Evolutionary conservation across 1,284 basidiomycete genomes (phyloP).

Genomic region (Tilletiaria anomala): DNA sequence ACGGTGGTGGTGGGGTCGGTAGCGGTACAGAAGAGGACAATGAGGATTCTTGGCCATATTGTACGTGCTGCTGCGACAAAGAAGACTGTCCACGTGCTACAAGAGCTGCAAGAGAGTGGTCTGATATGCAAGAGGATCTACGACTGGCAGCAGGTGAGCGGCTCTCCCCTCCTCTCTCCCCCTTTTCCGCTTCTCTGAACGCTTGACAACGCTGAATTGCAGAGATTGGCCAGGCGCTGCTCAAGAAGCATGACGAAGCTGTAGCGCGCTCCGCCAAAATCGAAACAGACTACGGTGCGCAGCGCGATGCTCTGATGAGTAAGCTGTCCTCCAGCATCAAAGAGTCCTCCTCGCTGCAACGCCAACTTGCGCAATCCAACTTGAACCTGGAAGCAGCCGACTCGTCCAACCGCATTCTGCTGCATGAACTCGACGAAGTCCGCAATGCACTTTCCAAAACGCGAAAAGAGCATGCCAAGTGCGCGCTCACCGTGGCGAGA

Average conservation of each 20-base stretch:
- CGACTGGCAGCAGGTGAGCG: too few relatives aligned
- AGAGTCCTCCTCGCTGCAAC: not conserved
- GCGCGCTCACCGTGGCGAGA: conserved; percentile 42
- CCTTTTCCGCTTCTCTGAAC: too few relatives aligned
- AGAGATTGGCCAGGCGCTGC: not conserved
- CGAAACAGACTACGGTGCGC: too few relatives aligned
- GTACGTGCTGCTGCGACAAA: too few relatives aligned
- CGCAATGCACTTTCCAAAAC: conserved; percentile 60
- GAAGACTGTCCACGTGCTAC: too few relatives aligned
- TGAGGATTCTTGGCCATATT: too few relatives aligned
- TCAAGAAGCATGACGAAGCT: not conserved
- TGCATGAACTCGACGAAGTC: conserved; percentile 65
- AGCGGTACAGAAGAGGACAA: too few relatives aligned
- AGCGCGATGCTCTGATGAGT: not conserved
- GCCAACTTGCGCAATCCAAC: conserved; percentile 50
- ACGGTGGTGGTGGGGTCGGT: too few relatives aligned
- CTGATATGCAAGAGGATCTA: too few relatives aligned
- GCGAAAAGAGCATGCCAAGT: conserved; percentile 46
- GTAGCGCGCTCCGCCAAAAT: not conserved
- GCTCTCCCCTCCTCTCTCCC: too few relatives aligned
- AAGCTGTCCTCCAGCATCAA: not conserved
- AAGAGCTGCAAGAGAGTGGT: too few relatives aligned
- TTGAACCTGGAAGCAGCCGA: conserved; percentile 71
- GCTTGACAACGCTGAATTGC: too few relatives aligned
- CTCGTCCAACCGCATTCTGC: conserved; percentile 56